Evolutionary conservation across 345 rosid genomes (phyloP).

Genomic region (Hevea brasiliensis): DNA sequence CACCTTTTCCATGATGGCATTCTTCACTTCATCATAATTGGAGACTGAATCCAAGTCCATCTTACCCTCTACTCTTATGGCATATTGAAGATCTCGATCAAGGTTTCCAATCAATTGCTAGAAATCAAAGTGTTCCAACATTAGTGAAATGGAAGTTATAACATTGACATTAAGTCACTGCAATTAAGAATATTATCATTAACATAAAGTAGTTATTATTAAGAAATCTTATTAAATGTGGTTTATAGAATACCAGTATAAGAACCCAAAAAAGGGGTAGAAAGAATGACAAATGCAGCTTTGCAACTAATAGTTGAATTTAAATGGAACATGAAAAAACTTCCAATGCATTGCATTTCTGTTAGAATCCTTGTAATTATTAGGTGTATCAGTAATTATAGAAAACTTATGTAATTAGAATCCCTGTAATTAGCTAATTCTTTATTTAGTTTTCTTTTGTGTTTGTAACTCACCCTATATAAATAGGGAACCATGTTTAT

Average conservation of each 20-base stretch:
- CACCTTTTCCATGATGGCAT: constrained; percentile 74
- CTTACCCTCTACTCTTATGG: constrained; percentile 91
- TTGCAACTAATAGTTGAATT: not conserved
- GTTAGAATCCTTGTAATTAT: too few species aligned
- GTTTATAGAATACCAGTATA: not conserved
- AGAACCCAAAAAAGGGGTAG: not conserved
- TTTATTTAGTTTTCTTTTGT: too few species aligned
- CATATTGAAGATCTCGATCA: constrained; percentile 92
- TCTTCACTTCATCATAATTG: constrained; percentile 89
- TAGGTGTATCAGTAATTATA: too few species aligned
- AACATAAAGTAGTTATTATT: too few species aligned
- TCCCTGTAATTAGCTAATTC: too few species aligned
- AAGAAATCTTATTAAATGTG: not conserved
- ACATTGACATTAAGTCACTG: not conserved
- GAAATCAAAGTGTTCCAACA: constrained; percentile 26
- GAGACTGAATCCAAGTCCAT: constrained; percentile 76
- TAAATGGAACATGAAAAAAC: too few species aligned
- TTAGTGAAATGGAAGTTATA: constrained; percentile 30
- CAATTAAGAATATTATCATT: not conserved
- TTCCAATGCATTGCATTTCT: not conserved
- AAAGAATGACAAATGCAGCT: too few species aligned
- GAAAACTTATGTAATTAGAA: too few species aligned
- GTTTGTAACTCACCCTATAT: too few species aligned
- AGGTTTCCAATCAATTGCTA: constrained; percentile 89
- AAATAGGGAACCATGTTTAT: too few species aligned